These are phyloP conservation scores for Bretziella fagacearum DNA, from an alignment of 2,329 filamentous ascomycete genomes.

Conservation along the genomic window DNA sequence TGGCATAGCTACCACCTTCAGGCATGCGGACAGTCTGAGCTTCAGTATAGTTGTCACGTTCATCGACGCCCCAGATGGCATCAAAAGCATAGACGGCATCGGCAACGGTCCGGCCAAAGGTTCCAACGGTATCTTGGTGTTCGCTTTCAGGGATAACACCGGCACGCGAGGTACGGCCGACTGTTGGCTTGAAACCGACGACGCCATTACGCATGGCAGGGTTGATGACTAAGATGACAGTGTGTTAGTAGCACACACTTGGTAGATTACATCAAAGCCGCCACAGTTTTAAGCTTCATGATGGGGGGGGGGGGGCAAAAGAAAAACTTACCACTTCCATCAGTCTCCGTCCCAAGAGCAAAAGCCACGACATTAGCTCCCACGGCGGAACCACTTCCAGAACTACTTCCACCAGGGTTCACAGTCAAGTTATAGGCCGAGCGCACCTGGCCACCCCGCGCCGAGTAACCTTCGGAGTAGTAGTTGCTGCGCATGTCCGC, in stretches of 20 bases:
- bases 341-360: slow-evolving; percentile 56
- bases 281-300: background rate
- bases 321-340: slow-evolving; percentile 40
- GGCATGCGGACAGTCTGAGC: slow-evolving; percentile 40
- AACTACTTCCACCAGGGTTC: slow-evolving; percentile 52
- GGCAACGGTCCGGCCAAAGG: slow-evolving; percentile 49
- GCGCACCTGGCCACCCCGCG: slow-evolving; percentile 44
- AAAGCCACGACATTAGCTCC: slow-evolving; percentile 46
- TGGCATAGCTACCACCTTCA: slow-evolving; percentile 32
- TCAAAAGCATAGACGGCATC: slow-evolving; percentile 52
- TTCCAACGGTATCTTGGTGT: slow-evolving; percentile 53
- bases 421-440: slow-evolving; percentile 52
- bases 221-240: slow-evolving; percentile 40
- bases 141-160: slow-evolving; percentile 48
- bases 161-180: slow-evolving; percentile 50
- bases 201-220: slow-evolving; percentile 52
- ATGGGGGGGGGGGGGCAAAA: too few species aligned
- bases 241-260: background rate
- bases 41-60: slow-evolving; percentile 47
- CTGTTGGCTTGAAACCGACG: slow-evolving; percentile 61
- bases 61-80: slow-evolving; percentile 48
- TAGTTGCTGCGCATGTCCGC: slow-evolving; percentile 52
- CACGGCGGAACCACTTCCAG: slow-evolving; percentile 48
- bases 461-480: slow-evolving; percentile 52
- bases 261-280: background rate